phyloP scores from a whole-genome alignment of 768 basidiomycete genomes.

The Hemileccinum impolitum region DNA sequence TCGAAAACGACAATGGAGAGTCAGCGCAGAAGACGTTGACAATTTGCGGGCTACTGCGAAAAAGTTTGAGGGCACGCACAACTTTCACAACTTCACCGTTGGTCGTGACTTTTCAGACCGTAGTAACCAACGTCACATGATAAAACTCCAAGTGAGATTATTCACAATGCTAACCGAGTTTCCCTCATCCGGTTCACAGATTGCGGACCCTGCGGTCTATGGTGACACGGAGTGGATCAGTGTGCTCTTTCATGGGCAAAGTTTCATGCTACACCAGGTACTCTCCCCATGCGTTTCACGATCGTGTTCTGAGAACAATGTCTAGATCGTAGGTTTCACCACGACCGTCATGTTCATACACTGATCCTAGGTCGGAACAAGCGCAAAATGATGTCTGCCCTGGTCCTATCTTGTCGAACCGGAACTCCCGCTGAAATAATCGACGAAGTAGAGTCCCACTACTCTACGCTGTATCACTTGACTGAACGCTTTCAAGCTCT shows the following conservation, averaged over 20 bases:
- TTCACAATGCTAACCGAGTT: background rate
- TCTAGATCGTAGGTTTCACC: conserved; percentile 29
- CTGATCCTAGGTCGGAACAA: conserved; percentile 32
- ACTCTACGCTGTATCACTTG: background rate
- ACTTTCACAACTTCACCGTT: conserved; percentile 97
- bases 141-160: conserved; percentile 65
- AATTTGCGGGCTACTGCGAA: conserved; percentile 53
- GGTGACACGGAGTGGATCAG: conserved; percentile 95
- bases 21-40: conserved; percentile 49
- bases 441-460: conserved; percentile 49
- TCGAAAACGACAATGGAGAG: conserved; percentile 74
- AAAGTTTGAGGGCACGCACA: conserved; percentile 85
- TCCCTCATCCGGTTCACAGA: conserved; percentile 35
- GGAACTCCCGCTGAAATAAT: conserved; percentile 72
- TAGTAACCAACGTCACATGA: conserved; percentile 85
- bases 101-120: conserved; percentile 80
- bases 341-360: background rate
- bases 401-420: conserved; percentile 78
- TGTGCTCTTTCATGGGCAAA: conserved; percentile 92
- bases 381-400: conserved; percentile 95
- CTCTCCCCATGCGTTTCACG: conserved; percentile 26
- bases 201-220: conserved; percentile 83
- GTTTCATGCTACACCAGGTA: conserved; percentile 99
- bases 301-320: conserved; percentile 15
- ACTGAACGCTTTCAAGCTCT: conserved; percentile 49